phyloP scores from a whole-genome alignment of 1,139 yeast species.

The Nakaseomyces delphensis region DNA sequence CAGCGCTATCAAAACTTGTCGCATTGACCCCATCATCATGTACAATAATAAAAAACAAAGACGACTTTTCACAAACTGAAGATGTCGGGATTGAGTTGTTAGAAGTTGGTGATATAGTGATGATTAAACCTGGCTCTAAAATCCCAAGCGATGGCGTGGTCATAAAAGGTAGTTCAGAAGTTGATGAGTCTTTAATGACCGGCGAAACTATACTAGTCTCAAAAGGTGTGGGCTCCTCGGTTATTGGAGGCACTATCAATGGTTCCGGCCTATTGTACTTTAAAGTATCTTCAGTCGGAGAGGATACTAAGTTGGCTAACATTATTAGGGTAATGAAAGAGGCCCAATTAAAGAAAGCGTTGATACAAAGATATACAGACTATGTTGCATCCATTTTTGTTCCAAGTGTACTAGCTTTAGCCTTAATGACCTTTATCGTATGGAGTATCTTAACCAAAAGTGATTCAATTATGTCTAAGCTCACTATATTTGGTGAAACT shows the following conservation, averaged over 20 bases:
- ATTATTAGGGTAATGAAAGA: conserved; percentile 79
- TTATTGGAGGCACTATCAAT: conserved; percentile 88
- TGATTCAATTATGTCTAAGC: conserved; percentile 23
- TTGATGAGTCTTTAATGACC: conserved; percentile 81
- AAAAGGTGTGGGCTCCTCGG: conserved; percentile 50
- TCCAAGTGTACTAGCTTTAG: conserved; percentile 56
- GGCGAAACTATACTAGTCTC: conserved; percentile 79
- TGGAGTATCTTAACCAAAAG: conserved; percentile 51
- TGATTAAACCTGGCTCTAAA: conserved; percentile 76
- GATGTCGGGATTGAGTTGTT: conserved; percentile 62
- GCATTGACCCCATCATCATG: conserved; percentile 77
- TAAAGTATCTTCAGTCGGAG: conserved; percentile 62
- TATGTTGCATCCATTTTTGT: conserved; percentile 79
- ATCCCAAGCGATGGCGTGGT: conserved; percentile 89
- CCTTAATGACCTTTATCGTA: conserved; percentile 54
- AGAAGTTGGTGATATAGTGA: conserved; percentile 67
- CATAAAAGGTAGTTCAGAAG: conserved; percentile 66
- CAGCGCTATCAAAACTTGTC: conserved; percentile 72
- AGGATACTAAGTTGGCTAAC: conserved; percentile 77
- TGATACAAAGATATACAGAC: conserved; percentile 86
- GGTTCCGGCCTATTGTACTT: conserved; percentile 67
- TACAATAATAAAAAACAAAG: conserved; percentile 39
- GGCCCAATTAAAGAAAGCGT: conserved; percentile 83
- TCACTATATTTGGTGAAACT: conserved; percentile 51
- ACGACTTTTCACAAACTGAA: conserved; percentile 18